phyloP scores from a whole-genome alignment of 192 early-diverging fungal species.

The Dissophora ornata region DNA sequence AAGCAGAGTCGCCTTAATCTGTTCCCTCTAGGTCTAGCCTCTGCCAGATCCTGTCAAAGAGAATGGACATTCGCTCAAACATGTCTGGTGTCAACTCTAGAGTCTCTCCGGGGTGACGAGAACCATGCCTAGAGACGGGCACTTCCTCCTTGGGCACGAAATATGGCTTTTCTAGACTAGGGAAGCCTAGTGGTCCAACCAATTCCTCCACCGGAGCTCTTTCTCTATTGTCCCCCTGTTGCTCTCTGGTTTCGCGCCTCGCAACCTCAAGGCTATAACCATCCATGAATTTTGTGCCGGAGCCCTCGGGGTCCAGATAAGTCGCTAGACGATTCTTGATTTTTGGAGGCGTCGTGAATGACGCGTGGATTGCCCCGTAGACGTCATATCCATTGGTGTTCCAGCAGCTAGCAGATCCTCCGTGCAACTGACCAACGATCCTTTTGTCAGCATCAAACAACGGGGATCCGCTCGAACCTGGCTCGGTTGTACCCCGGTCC shows the following conservation, averaged over 20 bases:
- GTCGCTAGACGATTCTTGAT: slow-evolving; percentile 31
- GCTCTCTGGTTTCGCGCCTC: slow-evolving; percentile 7
- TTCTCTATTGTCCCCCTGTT: slow-evolving; percentile 1
- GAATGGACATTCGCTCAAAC: neutral
- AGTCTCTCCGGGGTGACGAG: too few relatives aligned
- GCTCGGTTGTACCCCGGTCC: slow-evolving; percentile 58
- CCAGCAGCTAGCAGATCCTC: slow-evolving; percentile 56
- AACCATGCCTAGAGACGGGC: too few relatives aligned
- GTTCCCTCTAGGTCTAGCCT: neutral
- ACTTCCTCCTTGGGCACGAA: too few relatives aligned
- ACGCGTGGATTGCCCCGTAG: slow-evolving; percentile 54
- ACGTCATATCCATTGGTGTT: slow-evolving; percentile 59
- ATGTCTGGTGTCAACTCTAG: neutral
- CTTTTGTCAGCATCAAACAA: slow-evolving; percentile 57
- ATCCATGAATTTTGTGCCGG: slow-evolving; percentile 28
- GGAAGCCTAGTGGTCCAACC: slow-evolving; percentile 4
- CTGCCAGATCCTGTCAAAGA: slow-evolving; percentile 7
- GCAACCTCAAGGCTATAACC: slow-evolving; percentile 32
- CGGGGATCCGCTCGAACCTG: slow-evolving; percentile 58
- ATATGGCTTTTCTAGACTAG: slow-evolving; percentile 12
- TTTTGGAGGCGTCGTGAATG: slow-evolving; percentile 36
- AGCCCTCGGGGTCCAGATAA: slow-evolving; percentile 39
- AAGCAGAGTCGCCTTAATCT: neutral
- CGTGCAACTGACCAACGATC: slow-evolving; percentile 61
- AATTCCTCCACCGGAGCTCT: neutral